Base-by-base conservation (phyloP, 352 stramenopile genomes). In the Pythium periplocum region DNA sequence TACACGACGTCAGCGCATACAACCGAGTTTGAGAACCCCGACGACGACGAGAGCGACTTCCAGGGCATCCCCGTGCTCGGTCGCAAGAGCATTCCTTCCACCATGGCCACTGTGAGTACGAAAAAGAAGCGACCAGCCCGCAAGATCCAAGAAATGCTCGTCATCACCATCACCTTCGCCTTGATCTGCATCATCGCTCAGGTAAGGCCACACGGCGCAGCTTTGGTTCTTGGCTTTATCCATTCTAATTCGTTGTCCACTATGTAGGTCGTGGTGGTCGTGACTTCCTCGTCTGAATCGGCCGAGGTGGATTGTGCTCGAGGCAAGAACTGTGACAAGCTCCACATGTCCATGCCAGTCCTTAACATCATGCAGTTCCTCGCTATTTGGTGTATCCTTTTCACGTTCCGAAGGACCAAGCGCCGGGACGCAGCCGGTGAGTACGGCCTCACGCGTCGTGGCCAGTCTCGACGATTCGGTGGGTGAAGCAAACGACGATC, bases 221-320 rank as follows among this genome's bases (percentile, higher is more conserved):
- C 11, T 48, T 45, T 37, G 1, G 37, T 30, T 48, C 31, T 60
- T 6, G 31, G 31, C 3, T 47, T 46, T 38, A 36, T 8, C n/a
- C 26, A 42, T 26, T 47, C 32, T 48, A 39, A 3, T 47, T 9
- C 9, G 47, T 48, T 34, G 9, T 48, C 17, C 17, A 26, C 17
- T 26, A 26, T 26, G 17, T 26, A 26, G 17, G 17, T 26, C 17
- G 17, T 26, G 17, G 17, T 26, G 17, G 17, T 26, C 17, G 17
- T 45, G 11, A 26, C 39, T n/a, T 45, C 12, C 32, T 6, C 11
- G 40, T 10, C 3, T 38, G 48, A 55, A 3, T 54, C 48, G 11
- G 44, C 52, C 2, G 78, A 84, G 48, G 66, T 89, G 32, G 63
- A 71, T 3, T 89, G 78, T 34, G 75, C 78, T 8, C 87, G 87